Evolutionary conservation across 2,329 filamentous ascomycete species (phyloP).

Genomic region (Fusarium keratoplasticum): DNA sequence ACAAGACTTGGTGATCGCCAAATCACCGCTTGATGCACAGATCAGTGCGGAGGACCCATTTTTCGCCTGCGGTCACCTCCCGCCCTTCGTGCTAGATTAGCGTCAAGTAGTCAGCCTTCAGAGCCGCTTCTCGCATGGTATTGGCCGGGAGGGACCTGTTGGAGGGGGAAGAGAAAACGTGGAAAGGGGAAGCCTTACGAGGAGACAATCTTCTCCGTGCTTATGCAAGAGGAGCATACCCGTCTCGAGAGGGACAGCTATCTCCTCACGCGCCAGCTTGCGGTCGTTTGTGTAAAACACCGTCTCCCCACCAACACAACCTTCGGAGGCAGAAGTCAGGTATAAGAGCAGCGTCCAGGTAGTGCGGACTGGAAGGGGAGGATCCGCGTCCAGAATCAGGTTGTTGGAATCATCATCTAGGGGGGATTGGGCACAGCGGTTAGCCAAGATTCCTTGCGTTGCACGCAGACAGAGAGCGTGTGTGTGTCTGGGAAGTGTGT

Average conservation of each 20-base stretch:
- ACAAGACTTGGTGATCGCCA: slow-evolving; percentile 5
- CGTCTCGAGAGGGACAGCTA: slow-evolving; percentile 80
- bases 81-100: slow-evolving; percentile 77
- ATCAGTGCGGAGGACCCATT: slow-evolving; percentile 91
- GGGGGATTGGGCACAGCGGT: not conserved
- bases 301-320: slow-evolving; percentile 87
- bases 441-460: slow-evolving; percentile 6
- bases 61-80: slow-evolving; percentile 83
- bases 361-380: slow-evolving; percentile 61
- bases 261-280: slow-evolving; percentile 68
- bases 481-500: not conserved
- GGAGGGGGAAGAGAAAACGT: slow-evolving; percentile 11
- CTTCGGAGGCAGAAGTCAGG: slow-evolving; percentile 78
- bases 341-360: slow-evolving; percentile 95
- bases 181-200: slow-evolving; percentile 61
- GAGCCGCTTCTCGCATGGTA: not conserved
- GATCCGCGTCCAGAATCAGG: slow-evolving; percentile 63
- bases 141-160: not conserved
- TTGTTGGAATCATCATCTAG: slow-evolving; percentile 89
- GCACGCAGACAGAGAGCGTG: not conserved
- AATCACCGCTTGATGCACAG: slow-evolving; percentile 71
- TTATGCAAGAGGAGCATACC: slow-evolving; percentile 89
- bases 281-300: slow-evolving; percentile 85
- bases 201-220: slow-evolving; percentile 88
- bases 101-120: slow-evolving; percentile 12